Percentiles rank a stretch among this genome's conserved stretches.
These are phyloP conservation scores for Colletotrichum nymphaeae DNA, from an alignment of 2,329 filamentous ascomycete species.

Conservation along the genomic window DNA sequence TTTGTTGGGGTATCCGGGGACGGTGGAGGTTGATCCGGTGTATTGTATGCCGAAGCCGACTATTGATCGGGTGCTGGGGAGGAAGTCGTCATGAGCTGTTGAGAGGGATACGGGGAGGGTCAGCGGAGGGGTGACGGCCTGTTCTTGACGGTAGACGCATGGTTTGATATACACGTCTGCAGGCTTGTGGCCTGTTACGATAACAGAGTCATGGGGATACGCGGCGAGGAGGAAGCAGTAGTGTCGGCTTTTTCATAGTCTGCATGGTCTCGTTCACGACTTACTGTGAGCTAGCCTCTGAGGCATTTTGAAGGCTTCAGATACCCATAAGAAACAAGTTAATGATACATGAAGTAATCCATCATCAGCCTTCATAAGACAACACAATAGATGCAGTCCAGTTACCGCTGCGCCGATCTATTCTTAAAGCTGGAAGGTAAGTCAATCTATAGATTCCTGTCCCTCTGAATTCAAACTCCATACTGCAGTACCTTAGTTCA, in stretches of 20 bases:
- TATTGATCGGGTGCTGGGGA: slow-evolving; percentile 66
- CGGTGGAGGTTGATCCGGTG: slow-evolving; percentile 85
- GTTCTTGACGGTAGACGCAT: background rate
- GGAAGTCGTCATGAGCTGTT: background rate
- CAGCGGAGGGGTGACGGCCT: background rate
- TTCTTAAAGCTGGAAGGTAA: no score
- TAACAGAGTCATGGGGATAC: slow-evolving; percentile 70
- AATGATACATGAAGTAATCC: background rate
- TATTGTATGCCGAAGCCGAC: slow-evolving; percentile 85
- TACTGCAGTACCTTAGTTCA: no score
- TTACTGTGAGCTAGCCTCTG: slow-evolving; percentile 43
- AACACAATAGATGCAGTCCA: no score
- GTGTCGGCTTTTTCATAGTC: slow-evolving; percentile 43
- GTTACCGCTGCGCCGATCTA: no score
- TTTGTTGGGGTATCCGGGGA: slow-evolving; percentile 79
- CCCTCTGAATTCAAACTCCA: no score
- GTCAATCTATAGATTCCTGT: no score
- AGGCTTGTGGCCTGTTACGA: slow-evolving; percentile 76
- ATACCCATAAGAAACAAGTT: background rate
- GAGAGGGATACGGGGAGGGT: background rate
- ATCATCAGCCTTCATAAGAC: background rate
- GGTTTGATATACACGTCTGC: slow-evolving; percentile 47
- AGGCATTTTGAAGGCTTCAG: slow-evolving; percentile 22
- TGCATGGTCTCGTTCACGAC: slow-evolving; percentile 39
- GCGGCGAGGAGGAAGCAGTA: slow-evolving; percentile 72